Conservation (phyloP, 108 stramenopile genomes). For the Nitzschia palea region DNA sequence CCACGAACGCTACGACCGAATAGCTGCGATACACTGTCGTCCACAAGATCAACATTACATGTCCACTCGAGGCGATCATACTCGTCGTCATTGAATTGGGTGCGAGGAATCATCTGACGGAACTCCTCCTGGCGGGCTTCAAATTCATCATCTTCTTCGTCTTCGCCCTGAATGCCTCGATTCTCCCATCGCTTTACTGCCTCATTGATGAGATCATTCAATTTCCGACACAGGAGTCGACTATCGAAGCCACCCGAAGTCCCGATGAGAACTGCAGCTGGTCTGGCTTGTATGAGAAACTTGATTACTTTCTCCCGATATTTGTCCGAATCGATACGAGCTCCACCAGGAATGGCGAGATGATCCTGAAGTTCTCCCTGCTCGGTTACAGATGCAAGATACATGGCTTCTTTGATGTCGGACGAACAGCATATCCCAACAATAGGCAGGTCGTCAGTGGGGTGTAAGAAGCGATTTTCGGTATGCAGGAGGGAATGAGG, state of each 20-base stretch:
- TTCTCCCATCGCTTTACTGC: slow-evolving; percentile 81
- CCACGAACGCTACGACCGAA: slow-evolving; percentile 84
- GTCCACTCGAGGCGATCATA: slow-evolving; percentile 76
- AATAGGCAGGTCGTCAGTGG: slow-evolving; percentile 81
- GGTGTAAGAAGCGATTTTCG: slow-evolving; percentile 78
- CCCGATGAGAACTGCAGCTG: slow-evolving; percentile 78
- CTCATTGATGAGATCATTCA: slow-evolving; percentile 67
- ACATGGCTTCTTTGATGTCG: slow-evolving; percentile 77
- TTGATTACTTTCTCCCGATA: slow-evolving; percentile 76
- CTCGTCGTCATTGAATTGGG: slow-evolving; percentile 56
- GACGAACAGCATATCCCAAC: slow-evolving; percentile 76
- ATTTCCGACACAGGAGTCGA: slow-evolving; percentile 51
- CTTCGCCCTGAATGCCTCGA: slow-evolving; percentile 77
- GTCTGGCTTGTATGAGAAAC: slow-evolving; percentile 78
- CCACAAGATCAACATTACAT: slow-evolving; percentile 82
- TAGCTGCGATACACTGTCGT: slow-evolving; percentile 82
- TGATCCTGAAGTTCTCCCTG: slow-evolving; percentile 77
- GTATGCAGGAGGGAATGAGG: slow-evolving; percentile 62
- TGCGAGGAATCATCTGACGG: slow-evolving; percentile 45
- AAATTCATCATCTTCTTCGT: slow-evolving; percentile 89
- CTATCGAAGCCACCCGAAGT: slow-evolving; percentile 80
- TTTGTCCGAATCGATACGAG: slow-evolving; percentile 64
- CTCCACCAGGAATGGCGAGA: slow-evolving; percentile 79
- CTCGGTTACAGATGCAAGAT: slow-evolving; percentile 76
- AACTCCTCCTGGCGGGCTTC: slow-evolving; percentile 57